Percentiles rank a stretch among this genome's conserved stretches.
phyloP scores from a whole-genome alignment of 2,329 filamentous ascomycete species.

The Diplocarpon rosae region DNA sequence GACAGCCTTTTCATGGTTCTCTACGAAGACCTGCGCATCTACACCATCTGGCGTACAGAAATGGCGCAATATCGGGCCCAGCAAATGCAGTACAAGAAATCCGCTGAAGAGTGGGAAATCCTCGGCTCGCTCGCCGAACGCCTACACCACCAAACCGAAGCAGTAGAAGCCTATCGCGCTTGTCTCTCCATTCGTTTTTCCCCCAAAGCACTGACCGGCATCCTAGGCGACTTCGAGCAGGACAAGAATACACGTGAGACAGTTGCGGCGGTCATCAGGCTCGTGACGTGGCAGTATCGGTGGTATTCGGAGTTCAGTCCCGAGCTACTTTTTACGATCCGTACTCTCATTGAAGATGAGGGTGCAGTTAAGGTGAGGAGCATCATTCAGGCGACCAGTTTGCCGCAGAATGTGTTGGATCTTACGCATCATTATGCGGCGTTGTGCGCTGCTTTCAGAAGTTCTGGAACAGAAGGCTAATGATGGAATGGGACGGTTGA shows the following conservation, averaged over 20 bases:
- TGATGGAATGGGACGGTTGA: background rate
- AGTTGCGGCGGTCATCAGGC: slow-evolving; percentile 73
- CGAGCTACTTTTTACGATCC: slow-evolving; percentile 74
- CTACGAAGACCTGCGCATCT: slow-evolving; percentile 94
- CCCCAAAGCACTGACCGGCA: slow-evolving; percentile 79
- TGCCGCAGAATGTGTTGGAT: slow-evolving; percentile 87
- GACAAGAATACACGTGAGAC: slow-evolving; percentile 70
- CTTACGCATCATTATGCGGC: slow-evolving; percentile 94
- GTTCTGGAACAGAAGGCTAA: slow-evolving; percentile 51
- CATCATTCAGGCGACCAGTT: slow-evolving; percentile 89
- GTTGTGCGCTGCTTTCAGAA: slow-evolving; percentile 87
- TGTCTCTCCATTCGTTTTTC: slow-evolving; percentile 85
- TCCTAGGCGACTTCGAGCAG: slow-evolving; percentile 69
- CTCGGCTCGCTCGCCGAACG: slow-evolving; percentile 85
- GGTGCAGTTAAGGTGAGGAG: slow-evolving; percentile 94
- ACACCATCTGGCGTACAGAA: slow-evolving; percentile 98
- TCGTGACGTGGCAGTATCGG: slow-evolving; percentile 96
- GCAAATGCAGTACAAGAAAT: slow-evolving; percentile 92
- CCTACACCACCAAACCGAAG: slow-evolving; percentile 84
- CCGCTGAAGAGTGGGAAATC: slow-evolving; percentile 96
- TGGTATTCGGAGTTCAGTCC: slow-evolving; percentile 99
- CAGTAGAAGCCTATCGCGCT: slow-evolving; percentile 82
- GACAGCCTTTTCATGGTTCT: slow-evolving; percentile 99
- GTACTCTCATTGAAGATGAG: slow-evolving; percentile 92
- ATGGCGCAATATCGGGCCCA: slow-evolving; percentile 93